Evolutionary conservation across 2,329 filamentous ascomycete species (phyloP).

Genomic region (Nothopassalora personata): DNA sequence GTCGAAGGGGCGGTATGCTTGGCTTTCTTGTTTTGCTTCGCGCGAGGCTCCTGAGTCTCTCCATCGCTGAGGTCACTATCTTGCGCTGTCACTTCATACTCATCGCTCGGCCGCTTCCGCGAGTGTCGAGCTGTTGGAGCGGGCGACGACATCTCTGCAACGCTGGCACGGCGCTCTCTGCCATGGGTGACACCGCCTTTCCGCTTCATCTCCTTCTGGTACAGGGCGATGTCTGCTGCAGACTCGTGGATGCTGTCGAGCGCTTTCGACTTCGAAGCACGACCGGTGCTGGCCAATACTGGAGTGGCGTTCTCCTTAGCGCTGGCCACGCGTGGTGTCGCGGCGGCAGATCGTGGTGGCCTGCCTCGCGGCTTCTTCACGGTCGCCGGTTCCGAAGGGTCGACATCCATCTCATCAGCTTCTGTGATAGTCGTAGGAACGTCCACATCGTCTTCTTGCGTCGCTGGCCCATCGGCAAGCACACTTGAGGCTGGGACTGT

Average conservation of each 20-base stretch:
- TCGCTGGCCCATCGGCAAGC: constrained; percentile 1
- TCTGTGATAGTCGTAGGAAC: constrained; percentile 15
- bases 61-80: constrained; percentile 43
- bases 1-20: constrained; percentile 45
- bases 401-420: constrained; percentile 22
- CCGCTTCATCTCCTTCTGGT: constrained; percentile 90
- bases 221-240: constrained; percentile 71
- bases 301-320: constrained; percentile 85
- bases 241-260: constrained; percentile 51
- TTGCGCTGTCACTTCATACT: constrained; percentile 37
- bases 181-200: constrained; percentile 61
- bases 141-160: constrained; percentile 39
- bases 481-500: constrained; percentile 20
- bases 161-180: constrained; percentile 41
- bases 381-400: constrained; percentile 18
- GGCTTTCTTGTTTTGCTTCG: constrained; percentile 45
- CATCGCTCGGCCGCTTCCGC: constrained; percentile 37
- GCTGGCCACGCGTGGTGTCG: constrained; percentile 25
- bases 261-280: constrained; percentile 84
- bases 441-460: constrained; percentile 1
- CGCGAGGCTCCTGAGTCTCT: constrained; percentile 39
- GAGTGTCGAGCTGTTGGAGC: constrained; percentile 15
- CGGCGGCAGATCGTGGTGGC: constrained; percentile 13
- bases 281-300: constrained; percentile 62
- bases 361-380: constrained; percentile 26